phyloP scores from a whole-genome alignment of 2,329 filamentous ascomycete genomes.

The Anisogramma anomala region DNA sequence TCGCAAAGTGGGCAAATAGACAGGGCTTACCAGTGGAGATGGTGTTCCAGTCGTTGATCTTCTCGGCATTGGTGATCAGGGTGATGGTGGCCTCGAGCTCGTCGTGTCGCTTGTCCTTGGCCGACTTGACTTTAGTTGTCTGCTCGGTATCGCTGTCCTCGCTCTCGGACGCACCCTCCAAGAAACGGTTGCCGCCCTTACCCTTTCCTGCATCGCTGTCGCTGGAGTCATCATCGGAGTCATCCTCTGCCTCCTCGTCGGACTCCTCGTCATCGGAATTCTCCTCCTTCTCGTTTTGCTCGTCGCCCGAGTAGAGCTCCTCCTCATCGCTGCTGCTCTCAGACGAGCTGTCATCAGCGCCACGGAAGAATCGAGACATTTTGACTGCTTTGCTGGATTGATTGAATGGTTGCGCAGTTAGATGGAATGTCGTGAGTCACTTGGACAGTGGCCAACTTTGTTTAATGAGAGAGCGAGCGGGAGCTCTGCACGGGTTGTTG shows the following conservation, averaged over 20 bases:
- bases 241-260: conserved; percentile 40
- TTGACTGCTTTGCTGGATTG: conserved; percentile 24
- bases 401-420: conserved; percentile 4
- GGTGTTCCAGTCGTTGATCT: conserved; percentile 94
- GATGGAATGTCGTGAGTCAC: conserved; percentile 3
- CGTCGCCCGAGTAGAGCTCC: conserved; percentile 77
- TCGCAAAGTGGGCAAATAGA: too few species aligned
- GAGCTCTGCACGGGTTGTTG: too few species aligned
- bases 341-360: conserved; percentile 82
- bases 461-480: conserved; percentile 8
- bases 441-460: conserved; percentile 9
- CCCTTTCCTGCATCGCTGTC: conserved; percentile 56
- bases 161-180: conserved; percentile 60
- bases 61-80: conserved; percentile 89
- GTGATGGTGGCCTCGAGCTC: conserved; percentile 85
- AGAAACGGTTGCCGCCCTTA: conserved; percentile 70
- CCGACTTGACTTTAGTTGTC: conserved; percentile 83
- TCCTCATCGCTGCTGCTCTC: conserved; percentile 96
- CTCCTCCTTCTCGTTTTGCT: conserved; percentile 43
- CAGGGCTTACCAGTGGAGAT: conserved; percentile 65
- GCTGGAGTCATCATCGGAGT: conserved; percentile 32
- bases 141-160: conserved; percentile 82
- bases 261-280: conserved; percentile 42
- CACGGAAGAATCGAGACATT: conserved; percentile 97
- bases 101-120: conserved; percentile 93